phyloP scores from a whole-genome alignment of 768 basidiomycete genomes.

The Collybia mongolica region DNA sequence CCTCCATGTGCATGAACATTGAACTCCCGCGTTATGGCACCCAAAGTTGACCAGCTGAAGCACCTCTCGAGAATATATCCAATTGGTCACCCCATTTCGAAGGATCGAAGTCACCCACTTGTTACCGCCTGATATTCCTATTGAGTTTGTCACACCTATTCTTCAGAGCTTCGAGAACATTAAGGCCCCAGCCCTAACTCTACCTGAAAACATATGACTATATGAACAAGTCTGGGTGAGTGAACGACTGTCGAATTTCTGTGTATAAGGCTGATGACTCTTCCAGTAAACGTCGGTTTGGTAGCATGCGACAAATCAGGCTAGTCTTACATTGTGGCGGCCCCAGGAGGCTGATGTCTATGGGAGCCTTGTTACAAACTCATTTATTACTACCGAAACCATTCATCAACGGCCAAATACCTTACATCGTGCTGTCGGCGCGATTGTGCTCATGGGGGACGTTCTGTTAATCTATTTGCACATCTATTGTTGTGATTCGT shows the following conservation, averaged over 20 bases:
- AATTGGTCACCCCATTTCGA: too few species aligned
- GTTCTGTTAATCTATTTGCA: conserved; percentile 1
- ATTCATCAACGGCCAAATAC: neutral
- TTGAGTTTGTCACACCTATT: too few species aligned
- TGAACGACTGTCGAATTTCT: neutral
- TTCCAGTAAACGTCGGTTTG: neutral
- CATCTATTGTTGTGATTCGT: conserved; percentile 1
- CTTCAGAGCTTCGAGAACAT: too few species aligned
- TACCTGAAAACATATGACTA: conserved; percentile 4
- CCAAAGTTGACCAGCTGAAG: too few species aligned
- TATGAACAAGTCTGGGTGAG: neutral
- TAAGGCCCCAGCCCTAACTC: too few species aligned
- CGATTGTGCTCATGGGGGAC: neutral
- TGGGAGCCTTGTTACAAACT: neutral
- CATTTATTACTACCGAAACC: neutral
- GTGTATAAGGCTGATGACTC: neutral
- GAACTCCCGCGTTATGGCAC: too few species aligned
- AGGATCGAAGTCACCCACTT: too few species aligned
- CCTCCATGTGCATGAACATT: too few species aligned
- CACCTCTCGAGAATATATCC: too few species aligned
- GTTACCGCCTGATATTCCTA: too few species aligned
- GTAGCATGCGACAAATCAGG: neutral
- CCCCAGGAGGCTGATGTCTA: neutral
- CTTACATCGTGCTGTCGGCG: neutral
- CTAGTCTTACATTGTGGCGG: neutral